These are phyloP conservation scores for Byssothecium circinans DNA, from an alignment of 2,329 filamentous ascomycete genomes.

Conservation along the genomic window DNA sequence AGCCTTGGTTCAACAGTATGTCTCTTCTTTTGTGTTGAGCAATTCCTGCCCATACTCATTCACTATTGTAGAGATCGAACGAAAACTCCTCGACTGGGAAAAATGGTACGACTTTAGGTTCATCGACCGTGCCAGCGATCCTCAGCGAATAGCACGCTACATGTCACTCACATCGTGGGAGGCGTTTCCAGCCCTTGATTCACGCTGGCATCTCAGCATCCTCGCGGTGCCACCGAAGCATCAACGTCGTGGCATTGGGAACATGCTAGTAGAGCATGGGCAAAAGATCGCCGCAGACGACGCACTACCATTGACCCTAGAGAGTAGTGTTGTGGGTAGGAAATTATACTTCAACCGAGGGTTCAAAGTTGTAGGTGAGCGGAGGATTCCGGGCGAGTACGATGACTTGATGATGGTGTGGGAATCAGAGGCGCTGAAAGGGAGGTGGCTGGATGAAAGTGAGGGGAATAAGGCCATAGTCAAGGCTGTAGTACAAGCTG, in stretches of 20 bases:
- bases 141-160: slow-evolving; percentile 4
- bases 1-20: slow-evolving; percentile 18
- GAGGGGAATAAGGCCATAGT: slow-evolving; percentile 3
- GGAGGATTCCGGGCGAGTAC: slow-evolving; percentile 10
- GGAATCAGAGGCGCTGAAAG: slow-evolving; percentile 14
- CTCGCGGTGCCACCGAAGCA: slow-evolving; percentile 18
- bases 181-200: slow-evolving; percentile 9
- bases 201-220: slow-evolving; percentile 19
- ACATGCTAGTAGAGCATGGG: slow-evolving; percentile 15
- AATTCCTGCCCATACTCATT: neutral
- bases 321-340: slow-evolving; percentile 18
- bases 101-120: slow-evolving; percentile 18
- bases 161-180: neutral
- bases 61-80: slow-evolving; percentile 17
- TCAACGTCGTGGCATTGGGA: slow-evolving; percentile 23
- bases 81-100: slow-evolving; percentile 22
- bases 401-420: slow-evolving; percentile 20
- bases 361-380: slow-evolving; percentile 16
- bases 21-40: neutral
- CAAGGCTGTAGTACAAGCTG: neutral
- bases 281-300: slow-evolving; percentile 19
- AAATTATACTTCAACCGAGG: slow-evolving; percentile 23
- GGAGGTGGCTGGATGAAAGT: slow-evolving; percentile 5
- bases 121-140: slow-evolving; percentile 15
- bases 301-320: slow-evolving; percentile 20